These are phyloP conservation scores for Sarocladiaceae sp. DNA, from an alignment of 2,329 filamentous ascomycete genomes.

Conservation along the genomic window DNA sequence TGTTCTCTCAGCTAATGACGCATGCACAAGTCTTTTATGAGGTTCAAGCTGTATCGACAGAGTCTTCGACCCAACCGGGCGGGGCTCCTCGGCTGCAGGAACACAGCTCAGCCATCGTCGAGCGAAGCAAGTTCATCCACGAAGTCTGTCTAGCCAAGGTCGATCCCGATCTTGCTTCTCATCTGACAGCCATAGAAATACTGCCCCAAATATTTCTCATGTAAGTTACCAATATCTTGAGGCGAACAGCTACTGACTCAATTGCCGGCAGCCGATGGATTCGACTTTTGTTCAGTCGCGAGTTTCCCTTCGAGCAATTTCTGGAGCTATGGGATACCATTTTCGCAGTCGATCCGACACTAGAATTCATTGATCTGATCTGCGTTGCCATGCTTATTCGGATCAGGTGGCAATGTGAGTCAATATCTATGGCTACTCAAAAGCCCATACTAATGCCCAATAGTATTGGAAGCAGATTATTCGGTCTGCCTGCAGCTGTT, in stretches of 20 bases:
- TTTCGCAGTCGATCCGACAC: conserved; percentile 76
- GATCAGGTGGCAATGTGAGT: conserved; percentile 82
- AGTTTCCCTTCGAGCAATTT: conserved; percentile 84
- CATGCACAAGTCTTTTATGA: conserved; percentile 85
- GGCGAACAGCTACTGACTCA: background rate
- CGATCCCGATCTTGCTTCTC: conserved; percentile 77
- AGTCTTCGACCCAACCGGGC: conserved; percentile 23
- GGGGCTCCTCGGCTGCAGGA: conserved; percentile 19
- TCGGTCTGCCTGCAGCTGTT: conserved; percentile 78
- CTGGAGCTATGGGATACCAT: conserved; percentile 86
- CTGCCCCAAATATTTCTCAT: conserved; percentile 97
- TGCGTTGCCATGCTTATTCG: conserved; percentile 91
- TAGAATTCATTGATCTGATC: conserved; percentile 83
- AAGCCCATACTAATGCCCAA: background rate
- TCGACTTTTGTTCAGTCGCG: conserved; percentile 83
- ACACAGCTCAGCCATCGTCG: conserved; percentile 62
- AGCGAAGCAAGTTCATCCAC: conserved; percentile 82
- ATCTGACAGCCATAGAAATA: conserved; percentile 80
- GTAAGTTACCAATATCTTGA: conserved; percentile 41
- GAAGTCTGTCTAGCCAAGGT: conserved; percentile 72
- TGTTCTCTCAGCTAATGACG: conserved; percentile 88
- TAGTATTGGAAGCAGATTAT: conserved; percentile 83
- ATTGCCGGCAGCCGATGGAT: conserved; percentile 71
- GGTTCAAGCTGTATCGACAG: conserved; percentile 38
- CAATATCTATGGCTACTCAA: too few relatives aligned